Percentiles rank a stretch among this genome's conserved stretches.
phyloP scores from a whole-genome alignment of 768 basidiomycete genomes.

The Clitopilus passeckerianus region DNA sequence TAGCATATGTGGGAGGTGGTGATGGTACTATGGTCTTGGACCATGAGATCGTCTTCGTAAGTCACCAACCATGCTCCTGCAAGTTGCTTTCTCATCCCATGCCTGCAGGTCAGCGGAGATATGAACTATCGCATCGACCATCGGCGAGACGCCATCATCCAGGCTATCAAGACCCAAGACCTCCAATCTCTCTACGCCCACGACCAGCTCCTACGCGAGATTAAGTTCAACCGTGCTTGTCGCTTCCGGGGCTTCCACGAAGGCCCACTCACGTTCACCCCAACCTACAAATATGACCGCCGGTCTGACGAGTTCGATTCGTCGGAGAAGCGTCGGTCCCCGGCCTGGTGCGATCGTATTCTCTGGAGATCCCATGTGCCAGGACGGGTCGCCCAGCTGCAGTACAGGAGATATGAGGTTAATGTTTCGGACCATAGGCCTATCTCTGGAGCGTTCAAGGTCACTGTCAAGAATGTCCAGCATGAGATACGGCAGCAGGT shows the following conservation, averaged over 20 bases:
- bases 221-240: conserved; percentile 83
- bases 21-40: conserved; percentile 92
- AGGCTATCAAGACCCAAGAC: conserved; percentile 66
- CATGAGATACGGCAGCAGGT: conserved; percentile 52
- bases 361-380: conserved; percentile 64
- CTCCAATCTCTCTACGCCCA: conserved; percentile 57
- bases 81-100: background rate
- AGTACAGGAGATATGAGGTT: conserved; percentile 79
- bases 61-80: conserved; percentile 17
- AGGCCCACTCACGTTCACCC: conserved; percentile 75
- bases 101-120: conserved; percentile 75
- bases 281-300: conserved; percentile 95
- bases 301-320: conserved; percentile 76
- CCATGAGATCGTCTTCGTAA: conserved; percentile 89
- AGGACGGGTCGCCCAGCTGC: conserved; percentile 55
- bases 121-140: conserved; percentile 98
- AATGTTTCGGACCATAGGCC: conserved; percentile 91
- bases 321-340: conserved; percentile 82
- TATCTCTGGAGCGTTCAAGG: conserved; percentile 71
- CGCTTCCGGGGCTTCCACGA: conserved; percentile 82
- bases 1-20: conserved; percentile 83
- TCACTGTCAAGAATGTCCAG: conserved; percentile 71
- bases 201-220: conserved; percentile 89
- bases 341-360: conserved; percentile 97
- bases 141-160: conserved; percentile 76